Evolutionary conservation across 495 filamentous ascomycete species (phyloP), one percentile per base, ranked within the genome.

Genomic region (Daldinia vernicosa): DNA sequence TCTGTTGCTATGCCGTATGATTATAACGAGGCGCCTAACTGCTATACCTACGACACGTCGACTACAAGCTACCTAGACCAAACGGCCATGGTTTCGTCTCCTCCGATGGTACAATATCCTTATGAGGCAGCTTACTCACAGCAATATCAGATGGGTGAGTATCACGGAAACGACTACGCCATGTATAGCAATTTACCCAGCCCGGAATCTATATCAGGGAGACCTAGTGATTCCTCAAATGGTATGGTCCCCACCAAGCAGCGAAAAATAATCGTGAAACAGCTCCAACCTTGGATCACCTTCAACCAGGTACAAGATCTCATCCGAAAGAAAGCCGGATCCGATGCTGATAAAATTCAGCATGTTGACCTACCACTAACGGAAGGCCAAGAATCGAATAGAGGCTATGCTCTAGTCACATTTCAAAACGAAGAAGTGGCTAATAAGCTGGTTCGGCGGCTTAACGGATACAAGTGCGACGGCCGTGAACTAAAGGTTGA

Each of bases 251-350:
- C 66, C 1, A 71, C 69, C 4, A 77, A 51, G 45, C 70, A 70
- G 30, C 75, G 75, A 37, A 77, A 75, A 27, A 74, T 77, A 26
- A 75, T 75, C n/a, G 66, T 77, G 32, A 74, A 74, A 55, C 75
- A 77, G 39, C 69, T 77, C 40, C 75, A 77, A 19, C 75, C 75
- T 26, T 73, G 63, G 69, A 35, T 43, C n/a, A 75, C 39, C 35
- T 54, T 71, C 60, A 65, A 69, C 54, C 75, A 77, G 45, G 66
- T 77, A 55, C 72, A 70, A 70, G 75, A 75, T 11, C 75, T 77
- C 24, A 73, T 77, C 50, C 63, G 70, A 59, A 69, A 67, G 26
- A 75, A 71, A 58, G 63, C 75, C 56, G 75, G 75, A 47, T 67
- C 69, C 33, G 72, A 69, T 60, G 67, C 72, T 37, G 67, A 66